phyloP scores from a whole-genome alignment of 2,329 filamentous ascomycete genomes.

The Chaetomiaceae sp. region DNA sequence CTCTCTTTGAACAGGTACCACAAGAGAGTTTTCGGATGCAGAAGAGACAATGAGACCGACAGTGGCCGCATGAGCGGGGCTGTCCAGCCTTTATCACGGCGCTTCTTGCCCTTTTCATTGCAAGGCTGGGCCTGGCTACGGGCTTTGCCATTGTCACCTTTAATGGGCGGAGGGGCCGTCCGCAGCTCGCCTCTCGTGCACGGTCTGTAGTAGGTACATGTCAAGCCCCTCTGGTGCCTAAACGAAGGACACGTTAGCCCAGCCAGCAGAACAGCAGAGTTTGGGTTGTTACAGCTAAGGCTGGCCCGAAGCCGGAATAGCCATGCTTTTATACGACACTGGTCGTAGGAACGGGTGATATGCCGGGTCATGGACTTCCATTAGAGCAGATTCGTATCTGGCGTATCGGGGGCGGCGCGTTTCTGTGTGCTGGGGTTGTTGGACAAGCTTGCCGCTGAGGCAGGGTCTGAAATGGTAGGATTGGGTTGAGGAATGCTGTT shows the following conservation, averaged over 20 bases:
- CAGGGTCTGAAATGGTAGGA: too few relatives aligned
- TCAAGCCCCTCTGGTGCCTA: constrained; percentile 14
- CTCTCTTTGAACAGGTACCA: constrained; percentile 16
- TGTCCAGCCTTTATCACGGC: constrained; percentile 11
- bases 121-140: constrained; percentile 8
- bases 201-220: constrained; percentile 20
- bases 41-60: constrained; percentile 2
- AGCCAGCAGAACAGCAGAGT: neutral
- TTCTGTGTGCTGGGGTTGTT: neutral
- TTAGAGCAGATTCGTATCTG: neutral
- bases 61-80: constrained; percentile 16
- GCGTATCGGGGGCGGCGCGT: neutral
- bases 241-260: too few relatives aligned
- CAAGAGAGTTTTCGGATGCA: constrained; percentile 20
- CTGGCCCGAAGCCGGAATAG: constrained; percentile 21
- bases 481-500: too few relatives aligned
- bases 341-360: constrained; percentile 21
- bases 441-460: too few relatives aligned
- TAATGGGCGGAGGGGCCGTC: constrained; percentile 18
- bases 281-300: constrained; percentile 12
- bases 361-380: constrained; percentile 7
- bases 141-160: neutral
- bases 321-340: constrained; percentile 14
- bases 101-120: constrained; percentile 5
- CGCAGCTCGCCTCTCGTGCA: constrained; percentile 12